These are phyloP conservation scores for Mycena metata DNA, from an alignment of 768 basidiomycete species.

Conservation along the genomic window DNA sequence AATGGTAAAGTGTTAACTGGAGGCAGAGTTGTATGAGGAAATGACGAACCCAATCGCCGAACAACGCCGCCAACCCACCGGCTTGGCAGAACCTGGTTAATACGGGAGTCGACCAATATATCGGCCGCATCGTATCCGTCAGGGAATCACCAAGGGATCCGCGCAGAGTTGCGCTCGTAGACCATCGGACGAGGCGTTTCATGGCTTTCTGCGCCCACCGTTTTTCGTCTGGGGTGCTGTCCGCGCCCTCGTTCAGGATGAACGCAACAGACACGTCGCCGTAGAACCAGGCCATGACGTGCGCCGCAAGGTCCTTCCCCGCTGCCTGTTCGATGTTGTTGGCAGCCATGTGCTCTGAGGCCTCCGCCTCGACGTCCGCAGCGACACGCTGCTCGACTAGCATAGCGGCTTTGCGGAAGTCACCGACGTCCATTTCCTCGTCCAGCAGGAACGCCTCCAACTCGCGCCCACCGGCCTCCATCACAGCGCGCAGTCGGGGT, in stretches of 20 bases:
- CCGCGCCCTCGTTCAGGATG: slow-evolving; percentile 34
- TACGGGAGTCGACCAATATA: slow-evolving; percentile 40
- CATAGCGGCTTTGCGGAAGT: slow-evolving; percentile 40
- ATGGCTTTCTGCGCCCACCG: slow-evolving; percentile 38
- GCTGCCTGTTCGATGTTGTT: slow-evolving; percentile 39
- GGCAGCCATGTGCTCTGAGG: slow-evolving; percentile 38
- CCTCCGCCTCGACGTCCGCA: slow-evolving; percentile 43
- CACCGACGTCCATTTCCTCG: slow-evolving; percentile 45
- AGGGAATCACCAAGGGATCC: slow-evolving; percentile 42
- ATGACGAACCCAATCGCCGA: slow-evolving; percentile 44
- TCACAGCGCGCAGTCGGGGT: slow-evolving; percentile 39
- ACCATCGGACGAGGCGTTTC: slow-evolving; percentile 41
- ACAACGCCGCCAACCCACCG: slow-evolving; percentile 44
- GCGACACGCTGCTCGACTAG: slow-evolving; percentile 31
- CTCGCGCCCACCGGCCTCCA: slow-evolving; percentile 36
- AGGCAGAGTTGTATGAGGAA: background rate
- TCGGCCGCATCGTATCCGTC: slow-evolving; percentile 45
- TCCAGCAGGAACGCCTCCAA: slow-evolving; percentile 45
- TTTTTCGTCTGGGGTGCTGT: slow-evolving; percentile 35
- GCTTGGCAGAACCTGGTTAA: slow-evolving; percentile 43
- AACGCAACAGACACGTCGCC: slow-evolving; percentile 45
- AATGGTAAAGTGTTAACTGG: background rate
- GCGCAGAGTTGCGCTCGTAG: slow-evolving; percentile 38
- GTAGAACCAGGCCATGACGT: slow-evolving; percentile 42
- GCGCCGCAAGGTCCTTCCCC: slow-evolving; percentile 40